Base-by-base conservation (phyloP, 129 eudicot species). In the Chrysanthemum makinoi region DNA sequence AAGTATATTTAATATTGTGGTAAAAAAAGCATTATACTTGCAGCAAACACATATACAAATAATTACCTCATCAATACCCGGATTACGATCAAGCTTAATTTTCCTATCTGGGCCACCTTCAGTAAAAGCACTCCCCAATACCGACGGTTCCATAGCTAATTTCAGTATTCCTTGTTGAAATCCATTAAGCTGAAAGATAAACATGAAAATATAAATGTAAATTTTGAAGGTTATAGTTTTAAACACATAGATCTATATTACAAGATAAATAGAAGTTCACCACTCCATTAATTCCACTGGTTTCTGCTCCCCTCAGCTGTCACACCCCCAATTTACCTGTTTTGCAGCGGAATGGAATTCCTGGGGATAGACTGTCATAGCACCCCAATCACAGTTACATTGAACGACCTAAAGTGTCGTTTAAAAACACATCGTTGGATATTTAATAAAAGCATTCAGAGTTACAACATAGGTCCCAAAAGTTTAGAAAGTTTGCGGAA, bases 31-130 rank as follows among this genome's bases (percentile, higher is more conserved):
- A 69, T 54, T 18, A 15, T 47, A 55, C 63, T 7, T 20, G 3
- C 14, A 57, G 16, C 19, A 53, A 70, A 44, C 22, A 66, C 14
- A 11, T 9, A 72, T 15, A 53, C 24, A 53, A n/a, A 53, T n/a
- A 69, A 58, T 72, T 55, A 95, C 99, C 97, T 90, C 97, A 80
- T 95, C 99, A 51, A 90, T 80, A 58, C 99, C 99, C 6, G 99
- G 96, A 80, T 84, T 86, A 73, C 89, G 86, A 56, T 95, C 99
- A 58, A 95, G 97, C 77, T 79, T 86, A 59, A 95, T 90, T 82
- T 90, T 95, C 73, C 99, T 77, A 84, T 95, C 97, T 48, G 99
- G 97, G 52, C 99, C 99, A 73, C 99, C 99, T 88, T 95, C 99
- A 73, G 90, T 75, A 54, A 95, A 77, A 74, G 97, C 99, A 79